Percentiles rank a stretch among this genome's conserved stretches.
These are phyloP conservation scores for Phytophthora quininea DNA, from an alignment of 352 stramenopile genomes.

Conservation along the genomic window DNA sequence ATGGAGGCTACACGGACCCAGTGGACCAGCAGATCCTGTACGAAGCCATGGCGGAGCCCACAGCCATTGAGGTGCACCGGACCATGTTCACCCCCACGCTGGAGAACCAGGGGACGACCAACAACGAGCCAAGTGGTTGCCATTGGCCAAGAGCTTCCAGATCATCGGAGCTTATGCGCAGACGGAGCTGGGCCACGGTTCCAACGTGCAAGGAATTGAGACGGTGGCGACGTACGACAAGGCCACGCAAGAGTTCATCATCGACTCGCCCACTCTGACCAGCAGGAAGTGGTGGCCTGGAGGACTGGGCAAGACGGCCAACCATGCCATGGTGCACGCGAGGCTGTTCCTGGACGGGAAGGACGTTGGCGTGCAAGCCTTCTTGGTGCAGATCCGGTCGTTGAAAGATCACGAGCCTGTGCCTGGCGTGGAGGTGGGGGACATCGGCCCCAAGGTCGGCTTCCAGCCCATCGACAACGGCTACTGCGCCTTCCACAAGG, in stretches of 20 bases:
- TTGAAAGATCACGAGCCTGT: constrained; percentile 31
- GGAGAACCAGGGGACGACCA: constrained; percentile 33
- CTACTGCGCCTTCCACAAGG: constrained; percentile 35
- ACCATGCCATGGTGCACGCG: constrained; percentile 37
- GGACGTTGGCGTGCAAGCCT: constrained; percentile 35
- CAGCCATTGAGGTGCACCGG: constrained; percentile 26
- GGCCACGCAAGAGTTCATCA: constrained; percentile 90
- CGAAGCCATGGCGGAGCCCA: constrained; percentile 24
- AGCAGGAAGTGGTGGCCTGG: constrained; percentile 96
- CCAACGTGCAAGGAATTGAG: constrained; percentile 41
- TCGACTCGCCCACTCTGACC: constrained; percentile 95
- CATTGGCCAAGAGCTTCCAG: constrained; percentile 30
- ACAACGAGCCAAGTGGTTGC: constrained; percentile 33
- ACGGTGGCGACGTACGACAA: constrained; percentile 65
- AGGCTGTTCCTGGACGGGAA: constrained; percentile 31
- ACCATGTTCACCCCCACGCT: constrained; percentile 37
- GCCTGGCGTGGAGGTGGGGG: constrained; percentile 33
- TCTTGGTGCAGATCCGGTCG: constrained; percentile 36
- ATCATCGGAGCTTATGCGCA: constrained; percentile 38
- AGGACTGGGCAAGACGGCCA: constrained; percentile 42
- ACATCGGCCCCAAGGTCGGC: constrained; percentile 39
- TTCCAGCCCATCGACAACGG: constrained; percentile 39
- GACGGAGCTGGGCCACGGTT: constrained; percentile 40
- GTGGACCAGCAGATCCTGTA: constrained; percentile 33
- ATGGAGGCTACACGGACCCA: constrained; percentile 19